These are phyloP conservation scores for Proliferodiscus dingleyae DNA, from an alignment of 2,329 filamentous ascomycete genomes.

Conservation along the genomic window DNA sequence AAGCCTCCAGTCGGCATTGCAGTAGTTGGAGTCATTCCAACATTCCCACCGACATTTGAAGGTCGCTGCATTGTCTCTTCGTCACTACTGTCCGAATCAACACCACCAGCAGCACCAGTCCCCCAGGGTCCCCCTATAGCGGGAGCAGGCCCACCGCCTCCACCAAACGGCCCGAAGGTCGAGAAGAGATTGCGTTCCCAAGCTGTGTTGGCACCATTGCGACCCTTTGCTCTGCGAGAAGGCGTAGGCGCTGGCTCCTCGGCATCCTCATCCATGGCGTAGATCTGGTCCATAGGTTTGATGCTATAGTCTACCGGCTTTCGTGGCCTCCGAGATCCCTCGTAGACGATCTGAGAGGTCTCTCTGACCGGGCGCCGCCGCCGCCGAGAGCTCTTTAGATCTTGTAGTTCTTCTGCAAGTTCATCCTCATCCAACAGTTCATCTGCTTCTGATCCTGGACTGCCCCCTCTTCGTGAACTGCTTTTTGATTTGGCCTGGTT, in stretches of 20 bases:
- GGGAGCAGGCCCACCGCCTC: constrained; percentile 59
- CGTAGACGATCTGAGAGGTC: constrained; percentile 53
- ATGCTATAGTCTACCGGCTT: constrained; percentile 83
- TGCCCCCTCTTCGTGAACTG: constrained; percentile 41
- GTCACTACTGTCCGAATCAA: constrained; percentile 94
- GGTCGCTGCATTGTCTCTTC: constrained; percentile 73
- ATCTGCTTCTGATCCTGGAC: constrained; percentile 47
- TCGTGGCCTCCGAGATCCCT: constrained; percentile 47
- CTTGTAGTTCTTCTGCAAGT: constrained; percentile 60
- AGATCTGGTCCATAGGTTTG: constrained; percentile 65
- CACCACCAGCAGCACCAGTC: constrained; percentile 68
- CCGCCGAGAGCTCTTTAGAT: constrained; percentile 45
- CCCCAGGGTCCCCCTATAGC: constrained; percentile 63
- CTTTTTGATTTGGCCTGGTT: constrained; percentile 39
- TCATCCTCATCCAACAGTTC: constrained; percentile 60
- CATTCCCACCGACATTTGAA: constrained; percentile 54
- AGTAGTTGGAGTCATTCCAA: constrained; percentile 59
- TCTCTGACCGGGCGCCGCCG: constrained; percentile 41
- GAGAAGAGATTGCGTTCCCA: constrained; percentile 84
- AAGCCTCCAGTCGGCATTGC: constrained; percentile 46
- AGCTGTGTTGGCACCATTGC: constrained; percentile 37
- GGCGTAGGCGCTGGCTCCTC: constrained; percentile 64
- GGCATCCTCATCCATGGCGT: constrained; percentile 70
- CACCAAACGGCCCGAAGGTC: constrained; percentile 89
- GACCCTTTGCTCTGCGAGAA: constrained; percentile 56